Percentiles rank a stretch among this genome's conserved stretches.
These are phyloP conservation scores for Pythium folliculosum DNA, from an alignment of 352 stramenopile genomes.

Conservation along the genomic window DNA sequence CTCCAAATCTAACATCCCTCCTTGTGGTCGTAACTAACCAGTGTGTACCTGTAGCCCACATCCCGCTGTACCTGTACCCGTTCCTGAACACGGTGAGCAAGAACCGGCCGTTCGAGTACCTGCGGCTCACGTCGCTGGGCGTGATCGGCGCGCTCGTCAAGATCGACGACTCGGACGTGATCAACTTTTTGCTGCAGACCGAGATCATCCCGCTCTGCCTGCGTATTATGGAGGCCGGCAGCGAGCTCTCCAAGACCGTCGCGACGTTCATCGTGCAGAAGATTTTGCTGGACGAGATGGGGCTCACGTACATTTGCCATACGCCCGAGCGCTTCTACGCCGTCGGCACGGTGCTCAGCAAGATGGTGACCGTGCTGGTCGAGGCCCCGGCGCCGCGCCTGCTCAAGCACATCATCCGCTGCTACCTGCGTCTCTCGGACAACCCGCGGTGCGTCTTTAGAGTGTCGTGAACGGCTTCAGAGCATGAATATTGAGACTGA, in stretches of 20 bases:
- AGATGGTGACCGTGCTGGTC: constrained; percentile 96
- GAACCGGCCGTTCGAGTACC: constrained; percentile 98
- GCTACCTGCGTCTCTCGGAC: constrained; percentile 95
- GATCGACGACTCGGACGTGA: constrained; percentile 98
- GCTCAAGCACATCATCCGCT: constrained; percentile 99
- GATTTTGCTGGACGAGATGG: constrained; percentile 98
- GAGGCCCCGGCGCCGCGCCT: constrained; percentile 93
- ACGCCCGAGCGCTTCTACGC: constrained; percentile 94
- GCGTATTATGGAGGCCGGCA: constrained; percentile 98
- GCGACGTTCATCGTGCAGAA: constrained; percentile 99
- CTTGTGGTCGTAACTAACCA: no score
- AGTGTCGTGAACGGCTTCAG: not conserved
- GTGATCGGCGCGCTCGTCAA: constrained; percentile 99
- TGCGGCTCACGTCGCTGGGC: constrained; percentile 96
- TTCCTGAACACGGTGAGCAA: constrained; percentile 99
- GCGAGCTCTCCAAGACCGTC: constrained; percentile 98
- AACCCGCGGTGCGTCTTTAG: constrained; percentile 45
- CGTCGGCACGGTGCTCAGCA: constrained; percentile 92
- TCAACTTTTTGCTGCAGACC: constrained; percentile 99
- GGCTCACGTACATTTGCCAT: constrained; percentile 98
- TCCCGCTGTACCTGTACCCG: constrained; percentile 98
- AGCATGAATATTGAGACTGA: not conserved
- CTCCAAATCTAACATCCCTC: not conserved
- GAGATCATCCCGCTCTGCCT: constrained; percentile 99
- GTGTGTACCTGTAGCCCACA: constrained; percentile 77